phyloP scores from a whole-genome alignment of 225 moss, liverwort and hornwort species.

The Pleurozium schreberi region DNA sequence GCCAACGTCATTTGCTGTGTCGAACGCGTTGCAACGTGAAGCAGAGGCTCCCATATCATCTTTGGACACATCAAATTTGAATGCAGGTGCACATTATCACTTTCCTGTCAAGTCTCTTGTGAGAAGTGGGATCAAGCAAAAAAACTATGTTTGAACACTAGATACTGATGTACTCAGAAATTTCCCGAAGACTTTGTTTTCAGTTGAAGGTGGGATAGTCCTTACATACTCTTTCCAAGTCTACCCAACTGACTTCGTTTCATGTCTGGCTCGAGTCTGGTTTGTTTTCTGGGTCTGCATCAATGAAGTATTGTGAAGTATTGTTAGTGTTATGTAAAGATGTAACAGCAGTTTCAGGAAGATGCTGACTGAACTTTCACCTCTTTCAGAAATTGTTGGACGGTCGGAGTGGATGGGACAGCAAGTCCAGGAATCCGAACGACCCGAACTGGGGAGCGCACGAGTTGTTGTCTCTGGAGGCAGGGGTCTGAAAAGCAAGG shows the following conservation, averaged over 20 bases:
- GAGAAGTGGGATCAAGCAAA: neutral
- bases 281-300: neutral
- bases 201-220: neutral
- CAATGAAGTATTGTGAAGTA: neutral
- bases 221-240: neutral
- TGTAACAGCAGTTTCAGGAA: neutral
- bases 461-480: constrained; percentile 86
- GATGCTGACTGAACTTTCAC: neutral
- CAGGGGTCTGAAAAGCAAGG: constrained; percentile 70
- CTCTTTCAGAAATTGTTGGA: constrained; percentile 35
- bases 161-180: neutral
- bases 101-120: neutral
- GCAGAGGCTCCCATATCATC: constrained; percentile 51
- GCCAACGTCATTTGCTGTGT: constrained; percentile 66
- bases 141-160: neutral
- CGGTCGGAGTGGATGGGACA: constrained; percentile 86
- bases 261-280: neutral
- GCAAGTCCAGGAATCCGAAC: constrained; percentile 64
- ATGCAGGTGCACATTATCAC: constrained; percentile 37
- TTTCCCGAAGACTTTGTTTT: neutral
- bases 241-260: neutral
- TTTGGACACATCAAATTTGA: constrained; percentile 46
- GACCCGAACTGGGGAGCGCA: constrained; percentile 84
- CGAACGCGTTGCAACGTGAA: constrained; percentile 7
- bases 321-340: neutral